Evolutionary conservation across 2,329 filamentous ascomycete species (phyloP).

Genomic region (Colletotrichum costaricense): DNA sequence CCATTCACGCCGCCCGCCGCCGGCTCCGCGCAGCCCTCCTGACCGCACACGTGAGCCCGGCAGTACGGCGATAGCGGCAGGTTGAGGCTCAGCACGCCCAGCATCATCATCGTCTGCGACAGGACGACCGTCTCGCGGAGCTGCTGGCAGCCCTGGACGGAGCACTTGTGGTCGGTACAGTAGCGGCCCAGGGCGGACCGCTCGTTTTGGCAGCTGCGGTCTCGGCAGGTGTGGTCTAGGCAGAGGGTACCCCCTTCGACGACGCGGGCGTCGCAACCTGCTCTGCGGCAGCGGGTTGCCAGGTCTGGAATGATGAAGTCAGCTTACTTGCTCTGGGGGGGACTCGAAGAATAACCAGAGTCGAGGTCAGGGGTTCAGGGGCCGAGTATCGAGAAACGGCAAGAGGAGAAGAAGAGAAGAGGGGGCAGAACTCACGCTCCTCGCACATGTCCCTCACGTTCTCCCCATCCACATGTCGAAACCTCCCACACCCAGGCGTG

Average conservation of each 20-base stretch:
- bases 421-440: slow-evolving; percentile 39
- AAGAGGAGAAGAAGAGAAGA: not conserved
- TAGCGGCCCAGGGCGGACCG: slow-evolving; percentile 24
- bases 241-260: slow-evolving; percentile 34
- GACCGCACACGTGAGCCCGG: slow-evolving; percentile 26
- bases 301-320: slow-evolving; percentile 2
- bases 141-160: slow-evolving; percentile 36
- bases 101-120: not conserved
- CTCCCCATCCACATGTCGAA: slow-evolving; percentile 28
- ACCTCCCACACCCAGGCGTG: slow-evolving; percentile 25
- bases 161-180: slow-evolving; percentile 42
- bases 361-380: not conserved
- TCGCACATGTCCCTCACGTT: slow-evolving; percentile 36
- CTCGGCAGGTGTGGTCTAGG: slow-evolving; percentile 40
- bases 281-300: slow-evolving; percentile 9
- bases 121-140: slow-evolving; percentile 1
- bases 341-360: not conserved
- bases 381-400: not conserved
- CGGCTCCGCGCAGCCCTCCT: slow-evolving; percentile 13
- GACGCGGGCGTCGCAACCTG: slow-evolving; percentile 23
- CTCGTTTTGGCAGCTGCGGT: slow-evolving; percentile 37
- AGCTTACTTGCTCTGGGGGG: not conserved
- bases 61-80: slow-evolving; percentile 27
- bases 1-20: not conserved
- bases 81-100: not conserved